Evolutionary conservation across 108 stramenopile species (phyloP).

Genomic region (Cylindrotheca fusiformis): DNA sequence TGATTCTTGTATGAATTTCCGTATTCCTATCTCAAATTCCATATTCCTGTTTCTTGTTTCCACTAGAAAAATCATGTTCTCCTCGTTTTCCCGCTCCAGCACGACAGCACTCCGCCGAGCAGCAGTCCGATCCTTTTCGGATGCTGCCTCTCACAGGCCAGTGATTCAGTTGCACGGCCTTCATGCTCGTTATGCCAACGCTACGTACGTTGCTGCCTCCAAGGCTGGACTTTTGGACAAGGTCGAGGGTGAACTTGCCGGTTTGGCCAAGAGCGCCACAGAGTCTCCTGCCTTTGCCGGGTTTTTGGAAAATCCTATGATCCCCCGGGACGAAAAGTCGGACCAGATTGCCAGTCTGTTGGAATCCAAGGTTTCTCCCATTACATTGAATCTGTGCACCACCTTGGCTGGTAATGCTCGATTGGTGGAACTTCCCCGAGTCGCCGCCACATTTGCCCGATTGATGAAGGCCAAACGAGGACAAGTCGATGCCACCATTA

Average conservation of each 20-base stretch:
- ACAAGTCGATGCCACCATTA: constrained; percentile 93
- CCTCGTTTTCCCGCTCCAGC: constrained; percentile 18
- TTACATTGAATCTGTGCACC: constrained; percentile 88
- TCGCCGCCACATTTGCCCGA: constrained; percentile 64
- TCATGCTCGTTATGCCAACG: constrained; percentile 95
- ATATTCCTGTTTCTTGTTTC: constrained; percentile 5
- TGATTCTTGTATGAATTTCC: too few species aligned
- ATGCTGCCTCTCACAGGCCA: constrained; percentile 67
- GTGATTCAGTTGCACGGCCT: constrained; percentile 88
- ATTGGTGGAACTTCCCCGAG: constrained; percentile 72
- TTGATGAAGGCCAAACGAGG: constrained; percentile 96
- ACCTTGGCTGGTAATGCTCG: constrained; percentile 94
- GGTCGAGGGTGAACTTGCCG: constrained; percentile 87
- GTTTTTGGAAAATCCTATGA: constrained; percentile 90
- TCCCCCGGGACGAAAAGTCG: constrained; percentile 76
- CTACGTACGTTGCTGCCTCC: constrained; percentile 91
- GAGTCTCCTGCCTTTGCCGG: constrained; percentile 54
- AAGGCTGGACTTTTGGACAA: constrained; percentile 73
- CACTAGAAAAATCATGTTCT: constrained; percentile 25
- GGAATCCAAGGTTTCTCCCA: constrained; percentile 54
- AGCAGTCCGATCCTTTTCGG: constrained; percentile 34
- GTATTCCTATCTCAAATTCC: constrained; percentile 5
- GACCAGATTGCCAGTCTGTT: constrained; percentile 58
- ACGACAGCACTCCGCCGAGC: constrained; percentile 11
- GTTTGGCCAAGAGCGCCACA: constrained; percentile 61